Evolutionary conservation across 2,329 filamentous ascomycete genomes (phyloP), one percentile per base, ranked within the genome.

Genomic region (Exophiala bonariae): DNA sequence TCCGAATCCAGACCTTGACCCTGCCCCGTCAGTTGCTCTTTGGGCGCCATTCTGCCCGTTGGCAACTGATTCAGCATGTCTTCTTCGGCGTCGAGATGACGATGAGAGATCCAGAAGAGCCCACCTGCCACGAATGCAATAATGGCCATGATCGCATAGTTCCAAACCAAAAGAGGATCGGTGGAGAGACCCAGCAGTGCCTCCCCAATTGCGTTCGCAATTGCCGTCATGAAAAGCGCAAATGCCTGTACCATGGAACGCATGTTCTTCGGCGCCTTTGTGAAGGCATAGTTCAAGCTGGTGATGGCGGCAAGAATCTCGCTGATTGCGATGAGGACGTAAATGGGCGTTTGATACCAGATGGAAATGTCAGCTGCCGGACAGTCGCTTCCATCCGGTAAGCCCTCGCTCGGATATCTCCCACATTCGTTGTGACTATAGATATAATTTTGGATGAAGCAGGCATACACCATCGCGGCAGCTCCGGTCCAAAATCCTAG

Each of bases 201-300:
- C 69, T 87, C 81, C n/a, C 83, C 84, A 37, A 89, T 69, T 23
- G 85, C 85, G 18, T 83, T 75, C 1, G 82, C 81, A 55, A 89
- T 74, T 47, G 85, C 85, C 20, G 74, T 82, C 77, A 82, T 88
- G 72, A 86, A 84, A 30, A 89, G 75, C 61, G 82, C 82, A 57
- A 89, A 73, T n/a, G 80, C 79, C 65, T 71, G 75, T 4, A 90
- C 85, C 13, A 89, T 75, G 2, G 83, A 86, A 55, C 85, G 83
- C 86, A 90, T 90, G 71, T 88, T 89, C 60, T 78, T 77, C 2
- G 85, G 85, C 0, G 85, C 84, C 66, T 87, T 86, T 59, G 83
- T 86, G 66, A 83, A 87, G 17, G 83, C 84, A 56, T 87, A 87
- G 62, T 88, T 85, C 10, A 86, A 75, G 52, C 81, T 80, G 1